phyloP scores from a whole-genome alignment of 2,329 filamentous ascomycete genomes.

The Talaromyces funiculosus region DNA sequence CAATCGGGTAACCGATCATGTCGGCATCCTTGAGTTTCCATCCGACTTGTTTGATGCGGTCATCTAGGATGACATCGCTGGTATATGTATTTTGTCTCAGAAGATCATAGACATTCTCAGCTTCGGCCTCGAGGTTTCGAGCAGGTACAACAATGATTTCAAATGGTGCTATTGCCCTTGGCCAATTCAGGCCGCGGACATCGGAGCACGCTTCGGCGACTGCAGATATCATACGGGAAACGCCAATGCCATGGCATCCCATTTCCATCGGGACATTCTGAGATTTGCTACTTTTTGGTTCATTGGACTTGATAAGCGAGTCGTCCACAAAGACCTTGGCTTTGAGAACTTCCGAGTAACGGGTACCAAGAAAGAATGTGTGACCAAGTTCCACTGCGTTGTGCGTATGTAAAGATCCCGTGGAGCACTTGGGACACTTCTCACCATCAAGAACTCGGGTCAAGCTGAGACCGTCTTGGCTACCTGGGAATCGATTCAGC shows the following conservation, averaged over 20 bases:
- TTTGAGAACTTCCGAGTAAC: slow-evolving; percentile 72
- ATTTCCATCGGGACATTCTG: slow-evolving; percentile 65
- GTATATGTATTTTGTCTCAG: slow-evolving; percentile 34
- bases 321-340: slow-evolving; percentile 53
- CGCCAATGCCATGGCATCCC: slow-evolving; percentile 94
- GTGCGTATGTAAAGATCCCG: slow-evolving; percentile 58
- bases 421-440: slow-evolving; percentile 63
- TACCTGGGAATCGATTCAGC: slow-evolving; percentile 34
- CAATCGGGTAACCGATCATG: slow-evolving; percentile 77
- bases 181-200: slow-evolving; percentile 76
- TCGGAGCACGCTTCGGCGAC: slow-evolving; percentile 73
- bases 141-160: slow-evolving; percentile 63
- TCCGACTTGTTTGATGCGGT: slow-evolving; percentile 60
- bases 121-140: slow-evolving; percentile 45
- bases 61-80: slow-evolving; percentile 66
- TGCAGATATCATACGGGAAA: slow-evolving; percentile 84
- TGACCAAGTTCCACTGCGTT: slow-evolving; percentile 86
- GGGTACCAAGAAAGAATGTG: slow-evolving; percentile 86
- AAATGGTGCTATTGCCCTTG: slow-evolving; percentile 76
- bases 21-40: slow-evolving; percentile 93
- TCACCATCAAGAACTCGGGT: slow-evolving; percentile 63
- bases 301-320: slow-evolving; percentile 16
- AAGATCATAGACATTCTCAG: slow-evolving; percentile 58
- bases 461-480: slow-evolving; percentile 52
- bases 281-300: slow-evolving; percentile 20